Conservation (phyloP, 257 asterid species). For the Nyctanthes arbortristis region DNA sequence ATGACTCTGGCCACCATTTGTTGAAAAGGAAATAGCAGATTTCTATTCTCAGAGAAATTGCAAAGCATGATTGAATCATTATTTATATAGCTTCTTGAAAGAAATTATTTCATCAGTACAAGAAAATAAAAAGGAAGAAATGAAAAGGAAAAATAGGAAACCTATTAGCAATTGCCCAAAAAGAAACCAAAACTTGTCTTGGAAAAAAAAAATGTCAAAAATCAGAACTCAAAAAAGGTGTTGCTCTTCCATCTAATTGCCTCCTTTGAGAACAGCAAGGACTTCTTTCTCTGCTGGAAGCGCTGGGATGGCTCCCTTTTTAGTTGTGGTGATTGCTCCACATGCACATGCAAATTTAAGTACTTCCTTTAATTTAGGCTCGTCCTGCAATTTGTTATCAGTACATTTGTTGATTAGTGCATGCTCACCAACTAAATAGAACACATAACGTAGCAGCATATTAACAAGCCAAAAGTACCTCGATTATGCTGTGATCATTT, state of each 20-base stretch:
- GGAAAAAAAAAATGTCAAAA: neutral
- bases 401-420: neutral
- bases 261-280: slow-evolving; percentile 38
- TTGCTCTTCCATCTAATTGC: slow-evolving; percentile 8
- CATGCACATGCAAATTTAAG: slow-evolving; percentile 83
- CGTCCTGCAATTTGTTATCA: slow-evolving; percentile 49
- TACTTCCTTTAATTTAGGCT: slow-evolving; percentile 68
- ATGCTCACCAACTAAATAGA: neutral
- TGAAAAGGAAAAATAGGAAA: neutral
- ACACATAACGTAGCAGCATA: neutral
- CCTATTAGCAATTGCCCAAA: neutral
- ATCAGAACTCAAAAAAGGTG: neutral
- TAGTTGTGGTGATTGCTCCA: slow-evolving; percentile 95
- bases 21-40: neutral
- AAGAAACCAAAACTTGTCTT: slow-evolving; percentile 6
- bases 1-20: neutral
- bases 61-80: neutral
- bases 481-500: slow-evolving; percentile 37
- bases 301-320: slow-evolving; percentile 97
- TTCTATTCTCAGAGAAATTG: neutral
- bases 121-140: slow-evolving; percentile 3
- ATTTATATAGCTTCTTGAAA: slow-evolving; percentile 23
- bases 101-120: slow-evolving; percentile 26
- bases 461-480: slow-evolving; percentile 28
- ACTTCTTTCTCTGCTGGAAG: slow-evolving; percentile 68